A percentile compares a stretch with the other conserved stretches of the same genome.
Conservation (phyloP, 345 rosid genomes). For the Salix exigua region DNA sequence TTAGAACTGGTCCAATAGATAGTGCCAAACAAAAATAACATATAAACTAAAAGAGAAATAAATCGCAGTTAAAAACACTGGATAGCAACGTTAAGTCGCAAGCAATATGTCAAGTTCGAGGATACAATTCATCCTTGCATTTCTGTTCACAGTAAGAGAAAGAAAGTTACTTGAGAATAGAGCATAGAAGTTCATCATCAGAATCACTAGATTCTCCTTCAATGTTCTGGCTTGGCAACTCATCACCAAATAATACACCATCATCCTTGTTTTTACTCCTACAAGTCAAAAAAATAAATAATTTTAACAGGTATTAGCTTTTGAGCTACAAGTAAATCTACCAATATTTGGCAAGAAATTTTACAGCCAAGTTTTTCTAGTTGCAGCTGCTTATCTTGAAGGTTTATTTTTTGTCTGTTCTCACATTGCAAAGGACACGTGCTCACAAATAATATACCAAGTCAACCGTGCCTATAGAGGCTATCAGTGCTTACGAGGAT, state of each 20-base stretch:
- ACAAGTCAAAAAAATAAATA: constrained; percentile 3
- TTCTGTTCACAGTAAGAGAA: no score
- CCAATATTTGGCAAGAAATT: neutral
- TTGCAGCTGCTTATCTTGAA: no score
- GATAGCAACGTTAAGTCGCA: neutral
- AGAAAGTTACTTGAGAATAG: constrained; percentile 39
- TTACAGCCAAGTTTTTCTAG: neutral
- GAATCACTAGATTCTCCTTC: constrained; percentile 28
- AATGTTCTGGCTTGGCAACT: constrained; percentile 8
- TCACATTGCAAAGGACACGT: neutral
- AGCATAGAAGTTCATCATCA: constrained; percentile 40
- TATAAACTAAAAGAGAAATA: neutral
- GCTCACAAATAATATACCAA: neutral
- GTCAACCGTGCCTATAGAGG: neutral
- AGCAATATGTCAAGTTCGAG: neutral
- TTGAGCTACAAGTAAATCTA: neutral
- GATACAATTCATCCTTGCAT: neutral
- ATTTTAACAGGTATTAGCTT: neutral
- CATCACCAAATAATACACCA: constrained; percentile 1
- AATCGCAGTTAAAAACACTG: neutral
- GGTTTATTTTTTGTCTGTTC: no score
- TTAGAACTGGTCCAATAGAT: neutral
- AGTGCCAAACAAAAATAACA: neutral
- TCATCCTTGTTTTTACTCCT: constrained; percentile 27
- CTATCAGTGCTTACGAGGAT: neutral